Evolutionary conservation across 2,329 filamentous ascomycete species (phyloP), one percentile per base, ranked within the genome.

Genomic region (Penicillium corylophilum): DNA sequence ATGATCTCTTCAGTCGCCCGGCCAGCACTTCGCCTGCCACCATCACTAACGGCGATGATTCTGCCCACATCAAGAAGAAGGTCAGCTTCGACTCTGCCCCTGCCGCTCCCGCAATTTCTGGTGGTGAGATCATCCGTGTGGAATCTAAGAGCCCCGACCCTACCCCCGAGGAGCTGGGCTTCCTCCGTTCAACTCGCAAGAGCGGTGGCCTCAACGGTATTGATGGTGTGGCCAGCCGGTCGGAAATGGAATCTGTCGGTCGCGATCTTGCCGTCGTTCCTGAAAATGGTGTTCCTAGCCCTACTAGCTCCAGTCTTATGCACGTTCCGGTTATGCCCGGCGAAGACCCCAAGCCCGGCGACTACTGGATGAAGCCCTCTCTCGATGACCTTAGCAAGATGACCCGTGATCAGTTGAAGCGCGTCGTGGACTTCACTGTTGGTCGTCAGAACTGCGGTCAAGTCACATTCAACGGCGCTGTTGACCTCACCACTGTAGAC

Each of bases 331-430:
- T 64, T 39, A 60, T 64, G 31, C 66, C 68, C 38, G 56, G 64
- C 36, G 57, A 56, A 18, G 81, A 83, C 57, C 80, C 79, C 23
- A 78, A 82, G 41, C 82, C 86, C 20, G 93, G 92, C 46, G 78
- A 84, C 8, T 99, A 99, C 75, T 97, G 88, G 87, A 95, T 90
- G 82, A 82, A 80, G 44, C 94, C 94, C 1, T 81, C 82, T 8
- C 77, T 86, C 53, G 84, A 88, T 5, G 86, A 94, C 58, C 81
- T 99, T 48, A 82, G 83, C 67, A 83, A 82, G 56, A 88, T 97
- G 88, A 88, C 87, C 66, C 85, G 88, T 36, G 81, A 89, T 51
- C 85, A 96, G 73, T 85, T 90, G 46, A 84, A 88, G 69, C 84
- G 83, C 56, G 83, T 97, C 22, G 75, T 79, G 7, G 81, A 85